A percentile compares a stretch with the other conserved stretches of the same genome.
These are phyloP conservation scores for Pleurotus eryngii DNA, from an alignment of 768 basidiomycete species.

Conservation along the genomic window DNA sequence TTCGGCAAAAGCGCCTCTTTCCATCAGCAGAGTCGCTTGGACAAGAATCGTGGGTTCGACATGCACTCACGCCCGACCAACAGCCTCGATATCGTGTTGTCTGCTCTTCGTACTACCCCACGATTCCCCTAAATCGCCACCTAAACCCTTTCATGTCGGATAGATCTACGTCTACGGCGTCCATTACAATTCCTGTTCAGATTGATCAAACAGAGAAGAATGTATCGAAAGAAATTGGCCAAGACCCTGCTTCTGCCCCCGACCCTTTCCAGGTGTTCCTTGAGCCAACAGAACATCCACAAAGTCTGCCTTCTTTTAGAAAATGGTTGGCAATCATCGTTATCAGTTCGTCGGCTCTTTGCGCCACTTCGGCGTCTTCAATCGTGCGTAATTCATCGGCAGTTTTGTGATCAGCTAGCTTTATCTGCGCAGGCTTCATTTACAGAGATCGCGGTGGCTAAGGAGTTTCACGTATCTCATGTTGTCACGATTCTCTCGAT, in stretches of 20 bases:
- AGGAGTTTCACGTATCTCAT: constrained; percentile 43
- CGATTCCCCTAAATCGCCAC: too few species aligned
- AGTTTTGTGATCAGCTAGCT: too few species aligned
- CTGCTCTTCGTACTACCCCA: too few species aligned
- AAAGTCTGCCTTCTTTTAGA: constrained; percentile 32
- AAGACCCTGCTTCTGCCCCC: not conserved
- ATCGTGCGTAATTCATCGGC: constrained; percentile 34
- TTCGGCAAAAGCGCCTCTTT: too few species aligned
- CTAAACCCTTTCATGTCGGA: not conserved
- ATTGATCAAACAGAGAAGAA: not conserved
- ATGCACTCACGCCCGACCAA: too few species aligned
- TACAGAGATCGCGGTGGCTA: constrained; percentile 57
- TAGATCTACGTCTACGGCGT: not conserved
- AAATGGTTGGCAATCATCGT: constrained; percentile 49
- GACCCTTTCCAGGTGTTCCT: constrained; percentile 32
- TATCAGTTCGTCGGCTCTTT: constrained; percentile 45
- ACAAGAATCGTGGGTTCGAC: too few species aligned
- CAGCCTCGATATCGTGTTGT: too few species aligned
- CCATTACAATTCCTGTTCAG: not conserved
- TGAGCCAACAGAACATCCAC: constrained; percentile 39
- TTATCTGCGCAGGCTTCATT: constrained; percentile 44
- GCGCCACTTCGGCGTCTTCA: constrained; percentile 55
- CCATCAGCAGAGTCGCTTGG: too few species aligned
- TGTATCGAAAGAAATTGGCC: not conserved
- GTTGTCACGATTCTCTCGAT: constrained; percentile 51